These are phyloP conservation scores for Neonectria hederae DNA, from an alignment of 2,329 filamentous ascomycete genomes.

Conservation along the genomic window DNA sequence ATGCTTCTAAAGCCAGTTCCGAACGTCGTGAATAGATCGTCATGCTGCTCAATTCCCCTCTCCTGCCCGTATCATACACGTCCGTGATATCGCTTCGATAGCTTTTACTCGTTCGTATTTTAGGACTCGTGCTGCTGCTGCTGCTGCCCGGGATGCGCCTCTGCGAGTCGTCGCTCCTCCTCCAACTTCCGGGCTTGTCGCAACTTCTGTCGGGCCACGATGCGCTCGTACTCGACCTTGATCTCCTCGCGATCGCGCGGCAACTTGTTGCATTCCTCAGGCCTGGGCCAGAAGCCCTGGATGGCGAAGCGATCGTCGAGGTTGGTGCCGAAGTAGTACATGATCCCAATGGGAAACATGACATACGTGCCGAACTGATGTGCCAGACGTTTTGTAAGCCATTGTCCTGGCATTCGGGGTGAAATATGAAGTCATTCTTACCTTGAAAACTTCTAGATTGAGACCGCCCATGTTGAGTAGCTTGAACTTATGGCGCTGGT, in stretches of 20 bases:
- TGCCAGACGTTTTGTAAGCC: slow-evolving; percentile 14
- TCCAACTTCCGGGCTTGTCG: slow-evolving; percentile 68
- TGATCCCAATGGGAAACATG: slow-evolving; percentile 97
- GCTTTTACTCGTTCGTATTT: slow-evolving; percentile 7
- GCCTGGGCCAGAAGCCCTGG: slow-evolving; percentile 91
- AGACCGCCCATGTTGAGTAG: slow-evolving; percentile 72
- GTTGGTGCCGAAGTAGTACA: slow-evolving; percentile 99
- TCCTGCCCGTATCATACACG: slow-evolving; percentile 34
- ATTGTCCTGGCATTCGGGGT: neutral
- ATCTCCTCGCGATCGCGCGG: slow-evolving; percentile 86
- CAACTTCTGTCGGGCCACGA: slow-evolving; percentile 74
- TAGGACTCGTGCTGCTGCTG: slow-evolving; percentile 32
- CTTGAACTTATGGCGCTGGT: slow-evolving; percentile 10
- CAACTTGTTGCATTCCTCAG: slow-evolving; percentile 78
- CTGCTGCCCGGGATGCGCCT: slow-evolving; percentile 40
- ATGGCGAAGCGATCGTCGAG: slow-evolving; percentile 92
- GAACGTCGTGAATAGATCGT: slow-evolving; percentile 40
- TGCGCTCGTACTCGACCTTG: slow-evolving; percentile 77
- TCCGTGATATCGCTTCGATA: slow-evolving; percentile 19
- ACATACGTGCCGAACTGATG: slow-evolving; percentile 95
- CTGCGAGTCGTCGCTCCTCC: slow-evolving; percentile 46
- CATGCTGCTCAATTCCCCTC: slow-evolving; percentile 18
- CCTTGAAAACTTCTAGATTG: slow-evolving; percentile 96
- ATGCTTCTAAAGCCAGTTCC: slow-evolving; percentile 32
- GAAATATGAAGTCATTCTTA: slow-evolving; percentile 49